Evolutionary conservation across 345 rosid species (phyloP).

Genomic region (Syzygium jambos): DNA sequence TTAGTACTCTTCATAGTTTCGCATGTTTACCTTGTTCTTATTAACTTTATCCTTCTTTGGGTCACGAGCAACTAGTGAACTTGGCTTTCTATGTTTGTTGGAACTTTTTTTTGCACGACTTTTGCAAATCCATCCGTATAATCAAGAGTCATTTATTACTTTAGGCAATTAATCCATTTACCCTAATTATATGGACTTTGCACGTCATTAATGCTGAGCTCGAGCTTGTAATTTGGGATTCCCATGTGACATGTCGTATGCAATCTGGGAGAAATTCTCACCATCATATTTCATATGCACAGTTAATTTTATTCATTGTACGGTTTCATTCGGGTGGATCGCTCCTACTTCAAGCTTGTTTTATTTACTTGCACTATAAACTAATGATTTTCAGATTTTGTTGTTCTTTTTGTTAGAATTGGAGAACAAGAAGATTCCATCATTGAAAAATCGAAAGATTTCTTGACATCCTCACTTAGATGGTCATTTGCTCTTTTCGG

Average conservation of each 20-base stretch:
- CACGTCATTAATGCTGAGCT: background rate
- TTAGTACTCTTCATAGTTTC: too few species aligned
- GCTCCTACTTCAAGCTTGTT: background rate
- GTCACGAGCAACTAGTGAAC: background rate
- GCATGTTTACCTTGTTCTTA: background rate
- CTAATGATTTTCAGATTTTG: background rate
- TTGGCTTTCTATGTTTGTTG: background rate
- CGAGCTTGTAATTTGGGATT: background rate
- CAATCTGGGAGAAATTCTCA: background rate
- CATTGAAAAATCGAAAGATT: background rate
- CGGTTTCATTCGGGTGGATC: background rate
- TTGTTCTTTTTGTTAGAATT: background rate
- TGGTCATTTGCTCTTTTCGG: background rate
- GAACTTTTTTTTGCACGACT: background rate
- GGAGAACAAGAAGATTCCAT: background rate
- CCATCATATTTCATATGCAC: background rate
- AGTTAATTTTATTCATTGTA: background rate
- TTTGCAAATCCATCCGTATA: background rate
- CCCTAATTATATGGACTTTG: background rate
- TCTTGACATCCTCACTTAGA: background rate
- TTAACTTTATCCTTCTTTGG: background rate
- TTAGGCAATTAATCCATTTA: background rate
- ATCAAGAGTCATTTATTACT: background rate
- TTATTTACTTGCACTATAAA: background rate
- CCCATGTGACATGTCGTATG: background rate